Conservation (phyloP, 805 yeast genomes). For the Kluyveromyces dobzhanskii region DNA sequence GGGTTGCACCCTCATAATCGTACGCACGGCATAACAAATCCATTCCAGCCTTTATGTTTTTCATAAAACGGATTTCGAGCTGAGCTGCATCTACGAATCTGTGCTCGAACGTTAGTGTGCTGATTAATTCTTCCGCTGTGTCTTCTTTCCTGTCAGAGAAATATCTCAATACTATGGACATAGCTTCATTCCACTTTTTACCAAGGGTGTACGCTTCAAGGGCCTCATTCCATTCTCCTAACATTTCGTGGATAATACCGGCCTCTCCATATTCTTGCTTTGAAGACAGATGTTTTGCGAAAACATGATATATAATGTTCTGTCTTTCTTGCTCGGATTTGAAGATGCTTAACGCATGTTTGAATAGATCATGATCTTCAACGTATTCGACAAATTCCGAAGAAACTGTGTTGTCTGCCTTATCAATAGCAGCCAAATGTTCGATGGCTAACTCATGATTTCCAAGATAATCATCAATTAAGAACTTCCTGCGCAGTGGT, state of each 20-base stretch:
- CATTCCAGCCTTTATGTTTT: slow-evolving; percentile 55
- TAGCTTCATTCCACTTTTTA: slow-evolving; percentile 80
- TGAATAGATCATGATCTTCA: slow-evolving; percentile 59
- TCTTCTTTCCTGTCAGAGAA: slow-evolving; percentile 34
- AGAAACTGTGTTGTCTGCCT: slow-evolving; percentile 28
- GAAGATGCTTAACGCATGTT: slow-evolving; percentile 56
- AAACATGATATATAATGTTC: slow-evolving; percentile 44
- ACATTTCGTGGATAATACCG: slow-evolving; percentile 66
- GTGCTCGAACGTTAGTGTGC: slow-evolving; percentile 56
- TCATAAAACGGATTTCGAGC: slow-evolving; percentile 55
- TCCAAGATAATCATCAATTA: slow-evolving; percentile 73
- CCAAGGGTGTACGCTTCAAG: slow-evolving; percentile 60
- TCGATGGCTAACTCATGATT: slow-evolving; percentile 59
- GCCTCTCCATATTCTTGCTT: slow-evolving; percentile 62
- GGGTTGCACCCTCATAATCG: slow-evolving; percentile 65
- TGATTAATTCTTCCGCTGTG: slow-evolving; percentile 53
- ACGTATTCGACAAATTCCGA: slow-evolving; percentile 64
- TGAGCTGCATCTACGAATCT: slow-evolving; percentile 74
- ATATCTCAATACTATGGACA: slow-evolving; percentile 44
- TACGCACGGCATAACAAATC: slow-evolving; percentile 65
- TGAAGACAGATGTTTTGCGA: slow-evolving; percentile 54
- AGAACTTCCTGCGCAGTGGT: slow-evolving; percentile 57
- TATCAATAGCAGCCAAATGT: slow-evolving; percentile 46
- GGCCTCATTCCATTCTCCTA: slow-evolving; percentile 51
- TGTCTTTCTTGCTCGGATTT: slow-evolving; percentile 49